Percentiles rank a stretch among this genome's conserved stretches.
These are phyloP conservation scores for Aspergillus diversus DNA, from an alignment of 495 filamentous ascomycete species.

Conservation along the genomic window DNA sequence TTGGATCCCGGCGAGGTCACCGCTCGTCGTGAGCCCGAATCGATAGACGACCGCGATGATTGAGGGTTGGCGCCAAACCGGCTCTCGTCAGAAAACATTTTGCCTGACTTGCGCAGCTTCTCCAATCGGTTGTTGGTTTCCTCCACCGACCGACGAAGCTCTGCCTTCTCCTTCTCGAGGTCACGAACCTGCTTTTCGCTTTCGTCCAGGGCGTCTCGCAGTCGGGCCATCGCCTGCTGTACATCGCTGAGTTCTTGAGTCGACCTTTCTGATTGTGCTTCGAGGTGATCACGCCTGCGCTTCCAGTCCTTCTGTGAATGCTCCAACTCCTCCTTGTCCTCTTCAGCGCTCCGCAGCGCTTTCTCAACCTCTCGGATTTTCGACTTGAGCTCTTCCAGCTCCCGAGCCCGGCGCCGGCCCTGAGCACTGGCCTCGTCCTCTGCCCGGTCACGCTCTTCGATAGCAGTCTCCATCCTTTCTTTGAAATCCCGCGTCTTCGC, in stretches of 20 bases:
- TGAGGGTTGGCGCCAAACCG: slow-evolving; percentile 47
- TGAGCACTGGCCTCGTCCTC: slow-evolving; percentile 86
- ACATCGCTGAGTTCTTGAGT: slow-evolving; percentile 73
- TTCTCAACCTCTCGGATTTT: slow-evolving; percentile 81
- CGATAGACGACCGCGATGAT: slow-evolving; percentile 67
- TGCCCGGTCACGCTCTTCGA: slow-evolving; percentile 89
- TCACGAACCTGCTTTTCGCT: slow-evolving; percentile 83
- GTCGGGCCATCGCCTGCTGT: slow-evolving; percentile 73
- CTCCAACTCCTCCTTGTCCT: slow-evolving; percentile 73
- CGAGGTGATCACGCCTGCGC: slow-evolving; percentile 71
- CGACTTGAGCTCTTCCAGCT: slow-evolving; percentile 82
- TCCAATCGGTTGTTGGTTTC: slow-evolving; percentile 76
- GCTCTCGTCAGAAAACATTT: slow-evolving; percentile 50
- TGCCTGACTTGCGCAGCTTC: slow-evolving; percentile 75
- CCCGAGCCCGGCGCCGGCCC: slow-evolving; percentile 73
- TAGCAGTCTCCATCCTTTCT: slow-evolving; percentile 81
- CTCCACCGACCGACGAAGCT: slow-evolving; percentile 75
- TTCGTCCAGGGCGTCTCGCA: slow-evolving; percentile 81
- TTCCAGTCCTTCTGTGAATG: slow-evolving; percentile 74
- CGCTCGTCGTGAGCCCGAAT: slow-evolving; percentile 58
- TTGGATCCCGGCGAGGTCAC: slow-evolving; percentile 42
- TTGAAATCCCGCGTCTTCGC: slow-evolving; percentile 83
- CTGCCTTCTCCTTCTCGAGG: slow-evolving; percentile 77
- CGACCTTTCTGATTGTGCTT: slow-evolving; percentile 67
- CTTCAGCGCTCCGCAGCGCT: slow-evolving; percentile 65